phyloP scores from a whole-genome alignment of 352 stramenopile genomes.

The Phytophthora pisi region DNA sequence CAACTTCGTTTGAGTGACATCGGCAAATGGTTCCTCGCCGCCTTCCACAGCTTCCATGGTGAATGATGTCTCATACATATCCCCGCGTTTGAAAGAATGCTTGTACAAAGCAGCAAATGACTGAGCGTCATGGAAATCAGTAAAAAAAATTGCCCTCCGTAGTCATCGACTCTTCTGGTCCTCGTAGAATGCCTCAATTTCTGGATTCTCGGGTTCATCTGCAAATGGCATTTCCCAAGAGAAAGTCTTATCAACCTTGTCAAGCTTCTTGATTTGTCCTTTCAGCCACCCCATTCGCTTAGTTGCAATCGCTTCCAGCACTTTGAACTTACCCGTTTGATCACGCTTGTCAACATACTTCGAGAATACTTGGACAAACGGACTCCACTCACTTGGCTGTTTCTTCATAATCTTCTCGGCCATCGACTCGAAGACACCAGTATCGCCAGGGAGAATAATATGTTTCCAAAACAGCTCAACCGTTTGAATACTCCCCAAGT shows the following conservation, averaged over 20 bases:
- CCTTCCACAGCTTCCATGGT: background rate
- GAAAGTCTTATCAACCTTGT: conserved; percentile 16
- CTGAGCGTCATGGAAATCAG: background rate
- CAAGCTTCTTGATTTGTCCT: conserved; percentile 2
- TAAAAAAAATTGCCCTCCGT: conserved; percentile 3
- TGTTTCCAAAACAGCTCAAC: background rate
- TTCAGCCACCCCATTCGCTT: conserved; percentile 14
- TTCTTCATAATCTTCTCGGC: background rate
- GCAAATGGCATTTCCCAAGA: conserved; percentile 23
- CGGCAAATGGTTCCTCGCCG: background rate
- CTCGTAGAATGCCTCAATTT: conserved; percentile 11
- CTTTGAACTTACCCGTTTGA: background rate
- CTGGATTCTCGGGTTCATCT: background rate
- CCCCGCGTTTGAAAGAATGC: background rate
- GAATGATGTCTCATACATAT: background rate
- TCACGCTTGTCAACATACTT: background rate
- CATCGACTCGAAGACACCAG: background rate
- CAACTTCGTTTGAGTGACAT: background rate
- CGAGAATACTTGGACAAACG: background rate
- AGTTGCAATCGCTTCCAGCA: background rate
- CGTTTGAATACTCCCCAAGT: background rate
- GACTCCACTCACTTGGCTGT: background rate
- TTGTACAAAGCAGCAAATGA: background rate
- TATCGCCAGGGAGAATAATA: background rate
- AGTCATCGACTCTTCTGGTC: conserved; percentile 5